These are phyloP conservation scores for Russula earlei DNA, from an alignment of 768 basidiomycete genomes.

Conservation along the genomic window DNA sequence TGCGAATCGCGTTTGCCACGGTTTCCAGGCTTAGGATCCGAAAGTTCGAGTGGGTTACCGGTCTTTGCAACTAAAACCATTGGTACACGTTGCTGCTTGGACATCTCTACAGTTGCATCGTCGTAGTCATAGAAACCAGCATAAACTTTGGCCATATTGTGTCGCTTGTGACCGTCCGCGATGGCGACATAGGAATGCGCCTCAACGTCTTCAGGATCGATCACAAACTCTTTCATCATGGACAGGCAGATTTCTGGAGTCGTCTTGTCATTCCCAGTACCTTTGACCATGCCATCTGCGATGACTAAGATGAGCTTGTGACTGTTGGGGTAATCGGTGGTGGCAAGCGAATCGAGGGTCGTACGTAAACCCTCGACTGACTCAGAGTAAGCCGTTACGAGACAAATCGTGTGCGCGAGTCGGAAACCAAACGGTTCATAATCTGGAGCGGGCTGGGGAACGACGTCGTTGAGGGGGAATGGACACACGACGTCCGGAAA, in stretches of 20 bases:
- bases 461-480: conserved; percentile 84
- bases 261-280: conserved; percentile 77
- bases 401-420: conserved; percentile 84
- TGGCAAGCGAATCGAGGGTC: conserved; percentile 95
- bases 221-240: conserved; percentile 96
- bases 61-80: conserved; percentile 93
- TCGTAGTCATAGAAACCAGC: conserved; percentile 98
- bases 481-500: conserved; percentile 73
- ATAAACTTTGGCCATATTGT: conserved; percentile 98
- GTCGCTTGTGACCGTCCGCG: conserved; percentile 98
- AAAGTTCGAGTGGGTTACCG: conserved; percentile 85
- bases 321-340: conserved; percentile 96
- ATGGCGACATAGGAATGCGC: conserved; percentile 96
- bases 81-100: conserved; percentile 95
- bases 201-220: conserved; percentile 75
- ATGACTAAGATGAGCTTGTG: conserved; percentile 95
- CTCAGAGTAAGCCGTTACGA: conserved; percentile 98
- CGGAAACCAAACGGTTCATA: conserved; percentile 96
- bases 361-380: conserved; percentile 93
- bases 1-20: conserved; percentile 98
- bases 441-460: conserved; percentile 86
- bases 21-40: conserved; percentile 91
- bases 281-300: conserved; percentile 97
- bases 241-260: conserved; percentile 90
- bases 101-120: conserved; percentile 74